Percentiles rank a stretch among this genome's conserved stretches.
Conservation (phyloP, 2,329 filamentous ascomycete genomes). For the Ophiostoma sp. region DNA sequence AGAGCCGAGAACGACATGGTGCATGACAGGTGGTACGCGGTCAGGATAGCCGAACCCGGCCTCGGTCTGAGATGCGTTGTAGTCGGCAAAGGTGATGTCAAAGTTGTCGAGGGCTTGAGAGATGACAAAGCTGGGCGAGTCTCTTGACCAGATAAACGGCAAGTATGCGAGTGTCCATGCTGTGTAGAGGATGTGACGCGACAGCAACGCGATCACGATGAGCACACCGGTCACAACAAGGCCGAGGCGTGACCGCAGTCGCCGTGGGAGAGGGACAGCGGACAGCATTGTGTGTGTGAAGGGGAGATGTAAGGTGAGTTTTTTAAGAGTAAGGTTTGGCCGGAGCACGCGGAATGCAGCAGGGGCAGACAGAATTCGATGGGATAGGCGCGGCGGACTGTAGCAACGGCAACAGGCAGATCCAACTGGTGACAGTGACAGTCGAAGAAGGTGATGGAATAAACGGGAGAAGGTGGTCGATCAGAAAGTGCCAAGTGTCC, state of each 20-base stretch:
- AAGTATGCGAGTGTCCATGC: slow-evolving; percentile 17
- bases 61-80: slow-evolving; percentile 12
- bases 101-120: slow-evolving; percentile 20
- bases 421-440: not conserved
- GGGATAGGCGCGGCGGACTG: not conserved
- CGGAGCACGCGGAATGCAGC: not conserved
- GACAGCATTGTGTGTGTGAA: not conserved
- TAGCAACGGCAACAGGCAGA: not conserved
- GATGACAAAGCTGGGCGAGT: slow-evolving; percentile 2
- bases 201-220: not conserved
- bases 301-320: not conserved
- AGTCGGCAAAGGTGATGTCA: slow-evolving; percentile 25
- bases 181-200: slow-evolving; percentile 11
- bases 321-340: not conserved
- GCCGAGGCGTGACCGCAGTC: slow-evolving; percentile 13
- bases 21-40: slow-evolving; percentile 21
- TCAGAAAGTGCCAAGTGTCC: not conserved
- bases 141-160: slow-evolving; percentile 15
- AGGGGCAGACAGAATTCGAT: not conserved
- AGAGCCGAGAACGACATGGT: slow-evolving; percentile 22
- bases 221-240: not conserved
- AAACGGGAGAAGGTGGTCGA: not conserved
- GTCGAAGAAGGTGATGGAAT: not conserved
- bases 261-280: not conserved
- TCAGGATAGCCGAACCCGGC: slow-evolving; percentile 20